Percentiles rank a stretch among this genome's conserved stretches.
Evolutionary conservation across 805 yeast genomes (phyloP).

Genomic region (Cyberlindnera subsufficiens): DNA sequence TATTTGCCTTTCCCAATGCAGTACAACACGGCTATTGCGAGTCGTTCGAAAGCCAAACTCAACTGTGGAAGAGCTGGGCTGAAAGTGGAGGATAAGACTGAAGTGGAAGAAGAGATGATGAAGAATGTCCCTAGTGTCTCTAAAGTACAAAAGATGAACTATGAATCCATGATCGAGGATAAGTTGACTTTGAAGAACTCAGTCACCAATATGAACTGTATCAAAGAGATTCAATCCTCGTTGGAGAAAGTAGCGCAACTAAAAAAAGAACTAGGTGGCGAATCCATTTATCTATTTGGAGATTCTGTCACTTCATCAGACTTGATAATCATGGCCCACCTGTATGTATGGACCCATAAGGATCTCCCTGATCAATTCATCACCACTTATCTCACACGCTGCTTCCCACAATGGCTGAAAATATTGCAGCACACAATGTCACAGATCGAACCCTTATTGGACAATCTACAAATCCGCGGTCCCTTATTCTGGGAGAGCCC

Average conservation of each 20-base stretch:
- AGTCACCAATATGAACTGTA: conserved; percentile 22
- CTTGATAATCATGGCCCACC: conserved; percentile 31
- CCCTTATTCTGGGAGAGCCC: conserved; percentile 22
- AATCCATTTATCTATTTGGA: not conserved
- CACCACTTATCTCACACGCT: conserved; percentile 23
- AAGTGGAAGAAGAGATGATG: conserved; percentile 25
- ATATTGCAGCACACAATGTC: conserved; percentile 10
- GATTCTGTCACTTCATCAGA: conserved; percentile 26
- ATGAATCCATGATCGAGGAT: conserved; percentile 35
- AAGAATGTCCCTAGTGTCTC: conserved; percentile 26
- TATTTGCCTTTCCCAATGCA: conserved; percentile 70
- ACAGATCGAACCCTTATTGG: conserved; percentile 6
- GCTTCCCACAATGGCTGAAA: conserved; percentile 22
- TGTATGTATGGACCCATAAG: conserved; percentile 26
- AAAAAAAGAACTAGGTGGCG: conserved; percentile 10
- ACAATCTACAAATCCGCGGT: conserved; percentile 9
- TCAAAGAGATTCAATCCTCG: conserved; percentile 11
- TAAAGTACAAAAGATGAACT: conserved; percentile 69
- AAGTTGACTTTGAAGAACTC: conserved; percentile 22
- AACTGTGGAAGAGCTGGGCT: conserved; percentile 29
- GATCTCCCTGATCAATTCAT: conserved; percentile 37
- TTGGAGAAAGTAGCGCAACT: conserved; percentile 11
- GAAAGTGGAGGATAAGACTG: conserved; percentile 24
- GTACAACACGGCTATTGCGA: conserved; percentile 56
- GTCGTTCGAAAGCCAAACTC: conserved; percentile 28